These are phyloP conservation scores for Zygosaccharomyces lentus DNA, from an alignment of 805 yeast genomes.

Conservation along the genomic window DNA sequence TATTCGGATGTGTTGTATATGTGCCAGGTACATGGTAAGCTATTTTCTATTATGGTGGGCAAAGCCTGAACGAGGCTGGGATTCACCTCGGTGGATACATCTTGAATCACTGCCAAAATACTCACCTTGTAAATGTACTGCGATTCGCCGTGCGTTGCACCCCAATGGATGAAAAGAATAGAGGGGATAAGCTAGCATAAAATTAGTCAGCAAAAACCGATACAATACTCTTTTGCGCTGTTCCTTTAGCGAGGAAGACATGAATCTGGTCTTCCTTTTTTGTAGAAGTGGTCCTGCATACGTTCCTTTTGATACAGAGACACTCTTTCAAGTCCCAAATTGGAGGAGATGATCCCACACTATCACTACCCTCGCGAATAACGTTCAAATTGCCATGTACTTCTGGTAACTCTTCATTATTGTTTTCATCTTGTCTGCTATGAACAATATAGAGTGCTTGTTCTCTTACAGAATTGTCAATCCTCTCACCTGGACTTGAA, in stretches of 20 bases:
- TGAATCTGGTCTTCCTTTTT: constrained; percentile 16
- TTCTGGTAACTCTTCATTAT: neutral
- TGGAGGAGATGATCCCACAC: neutral
- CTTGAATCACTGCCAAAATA: constrained; percentile 36
- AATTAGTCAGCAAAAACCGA: constrained; percentile 15
- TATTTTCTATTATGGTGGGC: constrained; percentile 18
- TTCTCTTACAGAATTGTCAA: neutral
- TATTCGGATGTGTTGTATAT: constrained; percentile 28
- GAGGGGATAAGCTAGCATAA: constrained; percentile 24
- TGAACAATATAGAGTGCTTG: neutral
- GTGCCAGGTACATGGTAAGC: constrained; percentile 31
- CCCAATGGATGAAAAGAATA: constrained; percentile 37
- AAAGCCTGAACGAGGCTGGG: constrained; percentile 13
- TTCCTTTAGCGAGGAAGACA: constrained; percentile 16
- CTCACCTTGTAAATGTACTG: constrained; percentile 25
- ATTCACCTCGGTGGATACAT: constrained; percentile 19
- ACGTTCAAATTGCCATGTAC: no score
- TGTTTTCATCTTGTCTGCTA: neutral
- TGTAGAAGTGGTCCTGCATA: constrained; percentile 1
- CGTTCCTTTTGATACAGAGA: neutral
- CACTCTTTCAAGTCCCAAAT: neutral
- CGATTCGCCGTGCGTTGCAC: constrained; percentile 33
- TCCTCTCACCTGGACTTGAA: neutral
- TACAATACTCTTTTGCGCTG: constrained; percentile 13
- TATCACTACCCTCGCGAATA: neutral